These are phyloP conservation scores for Epithele typhae DNA, from an alignment of 768 basidiomycete species.

Conservation along the genomic window DNA sequence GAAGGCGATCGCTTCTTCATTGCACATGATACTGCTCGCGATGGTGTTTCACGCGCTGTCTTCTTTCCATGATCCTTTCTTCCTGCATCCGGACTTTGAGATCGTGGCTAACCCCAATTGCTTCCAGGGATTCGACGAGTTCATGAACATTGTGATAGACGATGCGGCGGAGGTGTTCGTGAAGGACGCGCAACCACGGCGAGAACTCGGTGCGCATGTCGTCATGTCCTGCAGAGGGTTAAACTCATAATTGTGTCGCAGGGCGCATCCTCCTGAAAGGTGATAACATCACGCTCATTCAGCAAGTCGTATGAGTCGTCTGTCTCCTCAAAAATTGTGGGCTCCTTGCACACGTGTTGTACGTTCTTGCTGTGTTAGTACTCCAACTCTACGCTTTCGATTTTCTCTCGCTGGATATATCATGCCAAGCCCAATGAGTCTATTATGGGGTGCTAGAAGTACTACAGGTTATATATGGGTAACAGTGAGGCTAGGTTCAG, in stretches of 20 bases:
- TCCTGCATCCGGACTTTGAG: constrained; percentile 17
- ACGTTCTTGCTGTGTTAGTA: constrained; percentile 20
- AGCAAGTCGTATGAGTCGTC: constrained; percentile 46
- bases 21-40: constrained; percentile 10
- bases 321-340: constrained; percentile 16
- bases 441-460: background rate
- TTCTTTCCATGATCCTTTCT: constrained; percentile 1
- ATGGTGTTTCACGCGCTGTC: constrained; percentile 7
- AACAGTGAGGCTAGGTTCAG: constrained; percentile 64
- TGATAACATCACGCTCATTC: constrained; percentile 97
- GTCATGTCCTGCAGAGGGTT: constrained; percentile 2
- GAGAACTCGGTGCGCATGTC: constrained; percentile 66
- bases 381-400: constrained; percentile 17
- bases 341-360: constrained; percentile 13
- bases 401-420: background rate
- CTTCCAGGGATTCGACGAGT: constrained; percentile 93
- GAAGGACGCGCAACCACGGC: constrained; percentile 81
- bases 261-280: constrained; percentile 96
- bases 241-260: constrained; percentile 28
- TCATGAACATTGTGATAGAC: constrained; percentile 97
- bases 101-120: background rate
- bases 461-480: constrained; percentile 79
- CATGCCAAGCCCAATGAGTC: too few species aligned
- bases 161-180: constrained; percentile 90
- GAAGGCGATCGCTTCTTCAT: constrained; percentile 30